phyloP scores from a whole-genome alignment of 2,329 filamentous ascomycete species.

The Botryotinia convoluta region DNA sequence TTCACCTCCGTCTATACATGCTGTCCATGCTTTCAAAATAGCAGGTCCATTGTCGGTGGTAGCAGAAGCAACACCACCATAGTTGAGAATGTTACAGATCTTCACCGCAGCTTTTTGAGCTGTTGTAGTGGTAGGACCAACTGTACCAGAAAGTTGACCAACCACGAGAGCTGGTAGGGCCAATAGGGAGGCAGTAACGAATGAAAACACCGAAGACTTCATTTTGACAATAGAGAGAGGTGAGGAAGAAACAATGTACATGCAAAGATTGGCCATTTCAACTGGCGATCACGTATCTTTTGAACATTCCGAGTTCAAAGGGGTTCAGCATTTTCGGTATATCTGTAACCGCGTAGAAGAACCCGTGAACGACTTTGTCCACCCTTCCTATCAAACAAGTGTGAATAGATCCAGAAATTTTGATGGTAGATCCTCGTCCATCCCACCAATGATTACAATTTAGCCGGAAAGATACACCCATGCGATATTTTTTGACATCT shows the following conservation, averaged over 20 bases:
- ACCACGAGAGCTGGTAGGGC: slow-evolving; percentile 20
- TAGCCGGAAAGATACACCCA: not conserved
- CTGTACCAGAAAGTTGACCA: slow-evolving; percentile 30
- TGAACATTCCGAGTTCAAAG: not conserved
- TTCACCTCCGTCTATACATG: slow-evolving; percentile 45
- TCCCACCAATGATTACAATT: not conserved
- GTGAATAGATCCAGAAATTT: not conserved
- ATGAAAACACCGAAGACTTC: slow-evolving; percentile 22
- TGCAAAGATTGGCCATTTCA: not conserved
- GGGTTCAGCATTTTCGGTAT: not conserved
- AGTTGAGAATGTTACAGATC: slow-evolving; percentile 46
- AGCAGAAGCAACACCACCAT: slow-evolving; percentile 47
- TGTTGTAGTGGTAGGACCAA: slow-evolving; percentile 32
- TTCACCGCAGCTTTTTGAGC: slow-evolving; percentile 31
- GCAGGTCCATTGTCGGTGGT: slow-evolving; percentile 46
- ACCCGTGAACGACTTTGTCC: not conserved
- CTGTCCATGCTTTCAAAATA: slow-evolving; percentile 44
- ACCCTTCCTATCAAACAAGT: not conserved
- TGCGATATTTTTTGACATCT: too few species aligned
- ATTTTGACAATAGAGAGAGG: slow-evolving; percentile 15
- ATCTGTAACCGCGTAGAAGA: not conserved
- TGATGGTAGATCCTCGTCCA: not conserved
- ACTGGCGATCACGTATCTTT: not conserved
- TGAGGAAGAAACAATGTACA: not conserved
- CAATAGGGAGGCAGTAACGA: slow-evolving; percentile 16